These are phyloP conservation scores for Irpex sp. DNA, from an alignment of 1,284 basidiomycete species.

Conservation along the genomic window DNA sequence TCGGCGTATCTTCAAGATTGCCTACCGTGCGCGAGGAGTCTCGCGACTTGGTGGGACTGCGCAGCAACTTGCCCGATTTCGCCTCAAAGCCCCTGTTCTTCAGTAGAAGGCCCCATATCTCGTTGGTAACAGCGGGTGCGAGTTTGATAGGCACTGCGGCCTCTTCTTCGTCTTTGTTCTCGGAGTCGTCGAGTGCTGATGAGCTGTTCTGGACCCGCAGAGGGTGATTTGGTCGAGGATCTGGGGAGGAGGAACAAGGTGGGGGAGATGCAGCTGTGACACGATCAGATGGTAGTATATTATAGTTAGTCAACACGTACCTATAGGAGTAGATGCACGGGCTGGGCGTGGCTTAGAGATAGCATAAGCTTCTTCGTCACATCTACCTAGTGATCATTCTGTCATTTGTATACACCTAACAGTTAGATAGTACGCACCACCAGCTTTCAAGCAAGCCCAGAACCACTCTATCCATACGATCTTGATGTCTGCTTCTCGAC, in stretches of 20 bases:
- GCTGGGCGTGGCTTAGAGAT: constrained; percentile 54
- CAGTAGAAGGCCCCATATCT: constrained; percentile 63
- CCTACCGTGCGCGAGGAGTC: constrained; percentile 4
- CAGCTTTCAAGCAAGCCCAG: constrained; percentile 70
- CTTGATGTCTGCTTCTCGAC: constrained; percentile 58
- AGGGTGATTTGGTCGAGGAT: neutral
- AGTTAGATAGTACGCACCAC: constrained; percentile 36
- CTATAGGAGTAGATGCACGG: constrained; percentile 29
- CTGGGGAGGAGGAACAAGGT: constrained; percentile 12
- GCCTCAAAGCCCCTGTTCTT: constrained; percentile 59
- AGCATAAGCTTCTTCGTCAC: constrained; percentile 51
- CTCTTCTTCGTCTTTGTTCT: constrained; percentile 39
- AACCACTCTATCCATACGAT: constrained; percentile 86
- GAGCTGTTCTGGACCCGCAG: neutral
- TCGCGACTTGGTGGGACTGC: constrained; percentile 47
- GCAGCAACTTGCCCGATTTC: constrained; percentile 45
- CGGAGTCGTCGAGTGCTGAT: neutral
- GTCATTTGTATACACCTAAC: neutral
- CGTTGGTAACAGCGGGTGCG: constrained; percentile 51
- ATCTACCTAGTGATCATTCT: constrained; percentile 29
- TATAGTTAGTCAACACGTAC: neutral
- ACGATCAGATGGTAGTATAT: neutral
- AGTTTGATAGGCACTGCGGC: constrained; percentile 49
- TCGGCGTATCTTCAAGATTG: constrained; percentile 10
- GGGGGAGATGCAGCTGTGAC: constrained; percentile 5